Evolutionary conservation across 1,284 basidiomycete genomes (phyloP), one percentile per base, ranked within the genome.

Genomic region (Puccinia coronata): DNA sequence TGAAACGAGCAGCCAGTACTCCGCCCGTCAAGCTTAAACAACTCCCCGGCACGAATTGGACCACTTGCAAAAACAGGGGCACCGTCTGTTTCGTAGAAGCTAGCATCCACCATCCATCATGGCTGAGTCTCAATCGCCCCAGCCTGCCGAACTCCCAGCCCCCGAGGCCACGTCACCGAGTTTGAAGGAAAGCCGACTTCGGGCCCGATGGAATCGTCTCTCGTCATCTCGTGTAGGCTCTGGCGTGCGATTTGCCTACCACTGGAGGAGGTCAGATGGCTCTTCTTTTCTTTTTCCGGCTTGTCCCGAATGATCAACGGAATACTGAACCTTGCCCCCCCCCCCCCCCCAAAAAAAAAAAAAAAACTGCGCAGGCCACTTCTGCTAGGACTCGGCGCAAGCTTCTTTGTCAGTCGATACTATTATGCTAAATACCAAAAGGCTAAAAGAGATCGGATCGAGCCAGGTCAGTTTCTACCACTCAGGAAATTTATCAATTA

Each of bases 391-490:
- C 31, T 80, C 23, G 47, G 78, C 57, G 78, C 69, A 57, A 80
- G 55, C 59, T 49, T 81, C 53, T 74, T 81, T 20, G 20, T 81
- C 69, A 43, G 70, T 74, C 79, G 79, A 36, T 81, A 81, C 18
- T 69, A 65, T 49, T 79, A 82, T 67, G 57, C 65, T 20, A 77
- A 72, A n/a, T 75, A 77, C 71, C 74, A 77, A 71, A 73, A 51
- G 41, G 67, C 74, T 49, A 71, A 82, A 47, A 47, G 81, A 31
- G 81, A 77, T 41, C 65, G 31, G 0, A 77, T 77, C 47, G 41
- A 77, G 5, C 81, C 74, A 55, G 81, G 77, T 77, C 61, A 53
- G 74, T 2, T 23, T 51, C 43, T 55, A 31, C 34, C 63, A 39
- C 31, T 53, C 36, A 59, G 36, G 57, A 8, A n/a, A 63, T 39